Evolutionary conservation across 2,329 filamentous ascomycete genomes (phyloP).

Genomic region (Ciborinia camelliae): DNA sequence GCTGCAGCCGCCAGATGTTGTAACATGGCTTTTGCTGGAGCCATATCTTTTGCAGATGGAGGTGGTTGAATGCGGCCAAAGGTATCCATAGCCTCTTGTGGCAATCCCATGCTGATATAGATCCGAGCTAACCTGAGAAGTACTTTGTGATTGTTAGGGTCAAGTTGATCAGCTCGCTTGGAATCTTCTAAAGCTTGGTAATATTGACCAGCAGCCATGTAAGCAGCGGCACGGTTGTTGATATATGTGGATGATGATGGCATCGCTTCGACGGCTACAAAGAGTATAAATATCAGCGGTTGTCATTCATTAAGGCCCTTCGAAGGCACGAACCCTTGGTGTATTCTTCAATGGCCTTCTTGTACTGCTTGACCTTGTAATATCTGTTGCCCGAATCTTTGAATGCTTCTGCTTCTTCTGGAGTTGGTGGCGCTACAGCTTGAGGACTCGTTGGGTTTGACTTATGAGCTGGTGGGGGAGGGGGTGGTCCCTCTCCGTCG

Average conservation of each 20-base stretch:
- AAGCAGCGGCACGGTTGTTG: slow-evolving; percentile 91
- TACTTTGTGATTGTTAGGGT: slow-evolving; percentile 84
- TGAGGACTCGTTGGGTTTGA: slow-evolving; percentile 59
- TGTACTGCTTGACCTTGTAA: slow-evolving; percentile 92
- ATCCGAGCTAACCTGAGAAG: slow-evolving; percentile 84
- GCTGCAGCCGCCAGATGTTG: slow-evolving; percentile 77
- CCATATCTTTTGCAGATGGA: slow-evolving; percentile 80
- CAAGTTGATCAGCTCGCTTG: slow-evolving; percentile 74
- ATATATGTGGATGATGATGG: slow-evolving; percentile 85
- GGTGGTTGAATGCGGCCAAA: slow-evolving; percentile 77
- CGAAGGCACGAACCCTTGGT: slow-evolving; percentile 67
- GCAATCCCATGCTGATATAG: slow-evolving; percentile 80
- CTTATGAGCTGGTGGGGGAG: slow-evolving; percentile 69
- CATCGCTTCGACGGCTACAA: slow-evolving; percentile 77
- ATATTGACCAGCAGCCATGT: slow-evolving; percentile 83
- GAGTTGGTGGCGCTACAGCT: slow-evolving; percentile 41
- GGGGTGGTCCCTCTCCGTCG: slow-evolving; percentile 42
- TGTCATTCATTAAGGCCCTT: not conserved
- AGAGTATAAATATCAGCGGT: slow-evolving; percentile 21
- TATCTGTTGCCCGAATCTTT: slow-evolving; percentile 94
- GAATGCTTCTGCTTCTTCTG: slow-evolving; percentile 81
- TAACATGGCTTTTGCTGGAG: slow-evolving; percentile 79
- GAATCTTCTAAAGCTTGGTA: slow-evolving; percentile 82
- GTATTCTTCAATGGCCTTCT: slow-evolving; percentile 86
- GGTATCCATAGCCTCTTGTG: slow-evolving; percentile 79